Conservation (phyloP, 1,284 basidiomycete species). For the Apiotrichum laibachii region DNA sequence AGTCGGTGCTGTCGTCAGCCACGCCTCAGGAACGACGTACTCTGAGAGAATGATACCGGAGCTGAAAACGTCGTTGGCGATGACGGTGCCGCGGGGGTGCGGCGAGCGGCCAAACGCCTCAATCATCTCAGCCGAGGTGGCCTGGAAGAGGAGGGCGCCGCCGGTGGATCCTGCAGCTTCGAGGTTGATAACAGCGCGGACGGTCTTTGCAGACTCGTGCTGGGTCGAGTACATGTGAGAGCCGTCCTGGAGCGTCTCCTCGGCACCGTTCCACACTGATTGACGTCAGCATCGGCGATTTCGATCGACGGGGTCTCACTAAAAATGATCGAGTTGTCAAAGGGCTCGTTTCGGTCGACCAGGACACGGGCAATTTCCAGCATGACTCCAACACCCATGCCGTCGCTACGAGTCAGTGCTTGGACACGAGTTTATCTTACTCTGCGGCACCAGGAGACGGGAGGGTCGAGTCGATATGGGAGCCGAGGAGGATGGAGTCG, state of each 20-base stretch:
- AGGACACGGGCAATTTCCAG: constrained; percentile 82
- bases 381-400: constrained; percentile 84
- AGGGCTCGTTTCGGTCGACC: constrained; percentile 66
- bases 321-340: constrained; percentile 79
- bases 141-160: constrained; percentile 90
- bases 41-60: constrained; percentile 89
- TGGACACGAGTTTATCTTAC: constrained; percentile 26
- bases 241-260: constrained; percentile 81
- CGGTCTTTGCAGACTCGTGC: constrained; percentile 69
- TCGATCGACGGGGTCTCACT: constrained; percentile 55
- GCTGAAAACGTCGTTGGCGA: constrained; percentile 91
- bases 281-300: constrained; percentile 37
- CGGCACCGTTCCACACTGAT: constrained; percentile 90
- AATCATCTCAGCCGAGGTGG: constrained; percentile 91
- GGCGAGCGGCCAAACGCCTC: constrained; percentile 83
- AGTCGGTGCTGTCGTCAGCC: constrained; percentile 68
- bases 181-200: constrained; percentile 63
- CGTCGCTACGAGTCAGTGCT: constrained; percentile 57
- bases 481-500: constrained; percentile 81
- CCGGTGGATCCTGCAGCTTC: constrained; percentile 83
- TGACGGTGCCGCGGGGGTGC: constrained; percentile 81
- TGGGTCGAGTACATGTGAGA: constrained; percentile 90
- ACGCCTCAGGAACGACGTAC: constrained; percentile 55
- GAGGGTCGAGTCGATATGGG: constrained; percentile 74
- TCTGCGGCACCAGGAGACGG: constrained; percentile 78